These are phyloP conservation scores for Dalbergia oliveri DNA, from an alignment of 306 rosid species.

Conservation along the genomic window DNA sequence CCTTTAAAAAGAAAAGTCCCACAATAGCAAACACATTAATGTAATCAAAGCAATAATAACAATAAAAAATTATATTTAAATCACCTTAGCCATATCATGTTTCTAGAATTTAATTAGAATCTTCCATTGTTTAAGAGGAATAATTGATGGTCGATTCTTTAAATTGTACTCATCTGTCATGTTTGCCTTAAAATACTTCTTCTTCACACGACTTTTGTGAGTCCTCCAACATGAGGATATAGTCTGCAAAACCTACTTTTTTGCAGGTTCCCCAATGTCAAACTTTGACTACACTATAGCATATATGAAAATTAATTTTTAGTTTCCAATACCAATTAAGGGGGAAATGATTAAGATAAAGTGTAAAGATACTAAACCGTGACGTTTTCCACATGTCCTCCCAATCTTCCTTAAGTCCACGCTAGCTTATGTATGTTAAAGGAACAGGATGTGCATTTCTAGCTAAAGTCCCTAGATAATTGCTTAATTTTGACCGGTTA, in stretches of 20 bases:
- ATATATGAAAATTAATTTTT: background rate
- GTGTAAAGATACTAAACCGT: background rate
- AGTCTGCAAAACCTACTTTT: background rate
- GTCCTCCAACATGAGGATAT: background rate
- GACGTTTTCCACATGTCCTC: background rate
- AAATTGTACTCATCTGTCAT: background rate
- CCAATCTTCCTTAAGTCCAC: background rate
- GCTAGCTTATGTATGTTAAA: background rate
- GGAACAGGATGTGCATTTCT: constrained; percentile 8
- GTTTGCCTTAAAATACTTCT: constrained; percentile 5
- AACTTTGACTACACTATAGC: background rate
- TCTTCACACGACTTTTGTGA: background rate
- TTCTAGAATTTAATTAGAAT: background rate
- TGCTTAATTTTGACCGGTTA: background rate
- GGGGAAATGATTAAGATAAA: background rate
- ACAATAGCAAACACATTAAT: background rate
- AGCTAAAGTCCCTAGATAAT: background rate
- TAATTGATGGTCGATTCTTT: background rate
- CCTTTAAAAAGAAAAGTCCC: background rate
- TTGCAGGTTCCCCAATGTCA: background rate
- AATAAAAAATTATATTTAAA: background rate
- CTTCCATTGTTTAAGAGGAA: background rate
- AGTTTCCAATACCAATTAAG: background rate
- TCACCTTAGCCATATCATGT: background rate
- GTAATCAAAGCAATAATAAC: background rate